These are phyloP conservation scores for Coemansia sp. DNA, from an alignment of 192 early-diverging fungal species.

Conservation along the genomic window DNA sequence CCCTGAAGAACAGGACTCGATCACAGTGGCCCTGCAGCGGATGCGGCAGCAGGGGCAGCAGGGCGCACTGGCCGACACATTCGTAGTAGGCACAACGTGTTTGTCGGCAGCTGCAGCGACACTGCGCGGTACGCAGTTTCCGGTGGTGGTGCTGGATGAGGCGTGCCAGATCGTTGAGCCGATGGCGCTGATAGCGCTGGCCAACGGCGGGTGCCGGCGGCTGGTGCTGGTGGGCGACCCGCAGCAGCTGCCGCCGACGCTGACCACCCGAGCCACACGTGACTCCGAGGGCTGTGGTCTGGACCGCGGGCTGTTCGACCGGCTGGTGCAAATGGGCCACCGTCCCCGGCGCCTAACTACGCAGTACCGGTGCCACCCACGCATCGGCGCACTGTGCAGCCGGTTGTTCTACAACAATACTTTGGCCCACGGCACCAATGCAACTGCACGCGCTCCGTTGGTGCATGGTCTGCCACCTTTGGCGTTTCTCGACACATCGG, in stretches of 20 bases:
- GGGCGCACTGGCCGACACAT: conserved; percentile 37
- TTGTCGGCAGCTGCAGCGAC: conserved; percentile 74
- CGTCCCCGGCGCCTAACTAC: conserved; percentile 37
- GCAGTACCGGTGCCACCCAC: conserved; percentile 58
- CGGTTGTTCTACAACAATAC: conserved; percentile 46
- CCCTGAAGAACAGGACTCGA: conserved; percentile 55
- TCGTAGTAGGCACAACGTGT: conserved; percentile 77
- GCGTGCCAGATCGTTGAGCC: conserved; percentile 87
- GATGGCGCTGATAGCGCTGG: conserved; percentile 79
- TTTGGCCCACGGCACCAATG: conserved; percentile 34
- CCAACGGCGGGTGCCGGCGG: conserved; percentile 58
- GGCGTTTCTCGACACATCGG: conserved; percentile 46
- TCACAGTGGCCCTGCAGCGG: conserved; percentile 29
- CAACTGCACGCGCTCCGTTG: conserved; percentile 27
- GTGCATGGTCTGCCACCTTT: conserved; percentile 41
- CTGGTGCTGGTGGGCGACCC: conserved; percentile 88
- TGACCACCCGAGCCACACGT: conserved; percentile 57
- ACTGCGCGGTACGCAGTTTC: conserved; percentile 58
- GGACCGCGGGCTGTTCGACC: conserved; percentile 81
- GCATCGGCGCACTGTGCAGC: conserved; percentile 51
- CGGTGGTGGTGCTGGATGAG: conserved; percentile 84
- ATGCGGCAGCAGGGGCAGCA: conserved; percentile 51
- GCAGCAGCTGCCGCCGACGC: conserved; percentile 79
- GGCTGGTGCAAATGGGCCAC: conserved; percentile 60
- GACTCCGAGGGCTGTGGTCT: conserved; percentile 59